These are phyloP conservation scores for Aechmea fasciata DNA, from an alignment of 176 grass and related monocot genomes.

Conservation along the genomic window DNA sequence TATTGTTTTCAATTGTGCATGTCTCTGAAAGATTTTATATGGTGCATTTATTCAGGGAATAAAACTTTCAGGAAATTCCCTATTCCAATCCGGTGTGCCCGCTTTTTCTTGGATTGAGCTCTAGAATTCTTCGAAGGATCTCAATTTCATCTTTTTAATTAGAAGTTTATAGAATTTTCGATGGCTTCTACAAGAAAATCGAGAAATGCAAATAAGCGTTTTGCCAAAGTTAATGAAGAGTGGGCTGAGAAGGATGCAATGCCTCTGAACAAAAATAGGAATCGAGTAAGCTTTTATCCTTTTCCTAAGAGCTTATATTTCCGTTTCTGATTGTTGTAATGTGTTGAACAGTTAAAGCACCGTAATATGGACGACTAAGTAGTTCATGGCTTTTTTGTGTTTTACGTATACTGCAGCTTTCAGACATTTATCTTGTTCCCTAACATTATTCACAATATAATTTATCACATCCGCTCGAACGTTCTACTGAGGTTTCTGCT, in stretches of 20 bases:
- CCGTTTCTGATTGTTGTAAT: too few relatives aligned
- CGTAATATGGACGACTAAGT: neutral
- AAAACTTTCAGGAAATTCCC: neutral
- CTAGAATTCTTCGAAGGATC: too few relatives aligned
- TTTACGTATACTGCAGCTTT: too few relatives aligned
- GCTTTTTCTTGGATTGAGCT: neutral
- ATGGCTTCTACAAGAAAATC: slow-evolving; percentile 91
- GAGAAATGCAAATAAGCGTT: slow-evolving; percentile 69
- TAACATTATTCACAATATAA: too few relatives aligned
- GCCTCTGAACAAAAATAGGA: slow-evolving; percentile 47
- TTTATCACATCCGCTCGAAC: too few relatives aligned
- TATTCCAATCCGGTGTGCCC: neutral
- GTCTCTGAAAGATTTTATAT: neutral
- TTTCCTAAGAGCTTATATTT: neutral
- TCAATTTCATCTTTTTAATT: too few relatives aligned
- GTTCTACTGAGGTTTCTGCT: too few relatives aligned
- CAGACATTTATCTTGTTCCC: too few relatives aligned
- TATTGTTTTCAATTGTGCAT: too few relatives aligned
- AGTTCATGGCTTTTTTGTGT: neutral
- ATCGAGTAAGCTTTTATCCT: slow-evolving; percentile 38
- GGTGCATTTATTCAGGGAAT: neutral
- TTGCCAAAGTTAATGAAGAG: slow-evolving; percentile 70
- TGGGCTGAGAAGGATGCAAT: slow-evolving; percentile 63
- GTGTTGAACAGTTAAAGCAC: neutral
- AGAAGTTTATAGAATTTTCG: slow-evolving; percentile 6